Evolutionary conservation across 2,329 filamentous ascomycete species (phyloP).

Genomic region (Colletotrichum sp.): DNA sequence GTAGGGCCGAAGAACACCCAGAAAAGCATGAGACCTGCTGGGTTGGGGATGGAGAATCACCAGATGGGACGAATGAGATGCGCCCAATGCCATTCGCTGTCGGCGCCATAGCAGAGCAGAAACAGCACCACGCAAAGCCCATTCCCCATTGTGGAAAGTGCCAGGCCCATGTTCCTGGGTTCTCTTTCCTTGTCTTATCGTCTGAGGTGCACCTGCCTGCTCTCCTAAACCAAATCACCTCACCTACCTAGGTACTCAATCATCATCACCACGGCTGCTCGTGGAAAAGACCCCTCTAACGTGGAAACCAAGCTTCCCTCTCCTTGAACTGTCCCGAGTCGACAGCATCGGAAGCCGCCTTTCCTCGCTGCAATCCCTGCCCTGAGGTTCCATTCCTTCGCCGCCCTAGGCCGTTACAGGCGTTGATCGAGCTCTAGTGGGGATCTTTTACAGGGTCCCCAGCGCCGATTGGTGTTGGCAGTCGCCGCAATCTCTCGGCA

Average conservation of each 20-base stretch:
- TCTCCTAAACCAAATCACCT: not conserved
- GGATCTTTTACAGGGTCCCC: not conserved
- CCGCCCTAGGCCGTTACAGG: not conserved
- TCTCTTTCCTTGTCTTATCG: not conserved
- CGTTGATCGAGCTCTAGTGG: conserved; percentile 1
- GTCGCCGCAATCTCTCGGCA: conserved; percentile 17
- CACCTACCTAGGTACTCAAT: not conserved
- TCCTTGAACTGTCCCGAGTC: not conserved
- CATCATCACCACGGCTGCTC: not conserved
- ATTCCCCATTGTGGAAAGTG: not conserved
- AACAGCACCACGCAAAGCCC: conserved; percentile 4
- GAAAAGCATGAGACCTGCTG: not conserved
- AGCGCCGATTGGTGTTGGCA: not conserved
- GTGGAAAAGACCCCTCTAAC: not conserved
- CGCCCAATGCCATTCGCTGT: not conserved
- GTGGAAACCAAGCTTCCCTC: not conserved
- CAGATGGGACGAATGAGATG: not conserved
- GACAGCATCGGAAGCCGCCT: not conserved
- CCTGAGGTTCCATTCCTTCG: not conserved
- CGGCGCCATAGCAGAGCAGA: not conserved
- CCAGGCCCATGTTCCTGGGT: not conserved
- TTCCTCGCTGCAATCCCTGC: not conserved
- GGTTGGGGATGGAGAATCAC: conserved; percentile 5
- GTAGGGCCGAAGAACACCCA: conserved; percentile 12
- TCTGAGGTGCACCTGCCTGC: not conserved